Percentiles rank a stretch among this genome's conserved stretches.
phyloP scores from a whole-genome alignment of 805 yeast species.

The Candida glaebosa region DNA sequence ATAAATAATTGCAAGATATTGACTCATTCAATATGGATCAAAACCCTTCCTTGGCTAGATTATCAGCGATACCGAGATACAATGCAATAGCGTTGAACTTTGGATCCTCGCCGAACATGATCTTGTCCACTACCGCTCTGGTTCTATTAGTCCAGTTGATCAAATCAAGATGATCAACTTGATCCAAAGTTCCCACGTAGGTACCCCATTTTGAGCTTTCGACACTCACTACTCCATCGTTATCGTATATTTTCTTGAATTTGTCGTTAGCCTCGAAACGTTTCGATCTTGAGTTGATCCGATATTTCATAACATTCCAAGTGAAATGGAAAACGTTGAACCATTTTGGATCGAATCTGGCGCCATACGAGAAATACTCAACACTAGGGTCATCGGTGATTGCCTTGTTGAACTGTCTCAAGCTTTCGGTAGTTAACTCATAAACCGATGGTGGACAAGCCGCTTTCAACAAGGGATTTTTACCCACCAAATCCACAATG shows the following conservation, averaged over 20 bases:
- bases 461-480: constrained; percentile 13
- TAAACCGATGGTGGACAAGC: constrained; percentile 41
- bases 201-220: constrained; percentile 80
- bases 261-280: constrained; percentile 5
- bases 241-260: constrained; percentile 41
- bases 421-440: constrained; percentile 59
- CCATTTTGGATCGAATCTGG: constrained; percentile 61
- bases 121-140: constrained; percentile 33
- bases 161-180: constrained; percentile 81
- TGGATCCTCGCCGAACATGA: constrained; percentile 27
- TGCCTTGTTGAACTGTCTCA: constrained; percentile 51
- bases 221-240: constrained; percentile 86
- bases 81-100: constrained; percentile 65
- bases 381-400: constrained; percentile 59
- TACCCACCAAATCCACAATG: constrained; percentile 35
- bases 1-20: constrained; percentile 6
- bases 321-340: constrained; percentile 58
- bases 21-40: constrained; percentile 20
- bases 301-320: constrained; percentile 55
- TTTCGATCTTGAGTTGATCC: constrained; percentile 9
- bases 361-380: constrained; percentile 80
- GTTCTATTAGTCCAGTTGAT: constrained; percentile 74
- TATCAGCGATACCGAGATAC: constrained; percentile 65
- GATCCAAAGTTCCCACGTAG: constrained; percentile 71
- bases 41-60: constrained; percentile 56